A percentile compares a stretch with the other conserved stretches of the same genome.
These are phyloP conservation scores for Myxozyma monticola DNA, from an alignment of 805 yeast species.

Conservation along the genomic window DNA sequence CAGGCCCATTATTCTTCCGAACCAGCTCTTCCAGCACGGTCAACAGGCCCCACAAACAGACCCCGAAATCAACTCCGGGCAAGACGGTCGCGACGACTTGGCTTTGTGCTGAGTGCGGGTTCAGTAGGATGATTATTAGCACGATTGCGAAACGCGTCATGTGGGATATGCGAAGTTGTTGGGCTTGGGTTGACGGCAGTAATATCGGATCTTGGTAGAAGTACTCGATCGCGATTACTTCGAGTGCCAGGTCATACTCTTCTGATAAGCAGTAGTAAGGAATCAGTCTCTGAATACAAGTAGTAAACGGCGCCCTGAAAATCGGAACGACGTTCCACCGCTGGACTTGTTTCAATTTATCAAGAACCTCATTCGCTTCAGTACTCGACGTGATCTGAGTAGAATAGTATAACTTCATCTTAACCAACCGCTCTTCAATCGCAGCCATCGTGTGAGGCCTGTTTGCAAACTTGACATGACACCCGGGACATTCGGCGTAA, in stretches of 20 bases:
- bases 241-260: background rate
- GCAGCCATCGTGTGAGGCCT: slow-evolving; percentile 4
- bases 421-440: background rate
- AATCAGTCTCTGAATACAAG: background rate
- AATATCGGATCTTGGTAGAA: slow-evolving; percentile 10
- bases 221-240: slow-evolving; percentile 7
- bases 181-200: background rate
- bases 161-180: slow-evolving; percentile 11
- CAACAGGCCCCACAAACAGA: slow-evolving; percentile 14
- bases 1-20: slow-evolving; percentile 6
- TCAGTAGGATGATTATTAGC: background rate
- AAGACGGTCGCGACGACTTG: background rate
- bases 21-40: background rate
- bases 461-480: slow-evolving; percentile 1
- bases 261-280: slow-evolving; percentile 1
- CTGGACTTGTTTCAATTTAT: background rate
- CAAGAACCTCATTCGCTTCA: background rate
- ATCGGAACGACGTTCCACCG: slow-evolving; percentile 2
- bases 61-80: slow-evolving; percentile 1
- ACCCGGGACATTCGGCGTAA: slow-evolving; percentile 8
- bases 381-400: background rate
- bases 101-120: background rate
- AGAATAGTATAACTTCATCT: background rate
- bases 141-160: slow-evolving; percentile 8
- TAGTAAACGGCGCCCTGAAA: slow-evolving; percentile 8